These are phyloP conservation scores for Rhizoclosmatium sp. DNA, from an alignment of 192 early-diverging fungal species.

Conservation along the genomic window DNA sequence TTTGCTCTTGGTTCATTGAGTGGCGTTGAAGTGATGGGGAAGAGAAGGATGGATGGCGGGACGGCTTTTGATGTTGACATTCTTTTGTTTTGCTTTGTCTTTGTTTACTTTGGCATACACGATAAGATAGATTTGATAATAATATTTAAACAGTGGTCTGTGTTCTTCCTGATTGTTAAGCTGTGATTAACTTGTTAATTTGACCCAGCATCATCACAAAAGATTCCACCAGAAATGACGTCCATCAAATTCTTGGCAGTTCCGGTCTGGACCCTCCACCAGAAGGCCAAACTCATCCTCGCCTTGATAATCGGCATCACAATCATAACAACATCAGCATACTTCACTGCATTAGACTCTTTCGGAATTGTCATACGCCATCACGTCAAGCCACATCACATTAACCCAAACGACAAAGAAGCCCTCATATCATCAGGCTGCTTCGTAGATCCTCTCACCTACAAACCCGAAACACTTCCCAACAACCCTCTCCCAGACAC, in stretches of 20 bases:
- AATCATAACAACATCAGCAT: not conserved
- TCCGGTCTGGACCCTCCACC: no score
- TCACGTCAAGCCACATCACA: not conserved
- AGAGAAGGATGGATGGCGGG: not conserved
- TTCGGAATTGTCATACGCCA: not conserved
- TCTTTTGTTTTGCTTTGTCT: not conserved
- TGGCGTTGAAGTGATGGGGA: not conserved
- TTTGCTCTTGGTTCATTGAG: not conserved
- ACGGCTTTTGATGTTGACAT: not conserved
- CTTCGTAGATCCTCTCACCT: conserved; percentile 5
- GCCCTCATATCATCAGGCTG: not conserved
- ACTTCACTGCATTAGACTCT: not conserved
- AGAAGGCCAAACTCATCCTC: not conserved
- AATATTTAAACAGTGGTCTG: not conserved
- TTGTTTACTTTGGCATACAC: not conserved
- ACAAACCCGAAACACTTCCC: not conserved
- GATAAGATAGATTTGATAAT: not conserved
- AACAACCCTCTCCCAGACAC: not conserved
- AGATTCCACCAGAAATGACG: no score
- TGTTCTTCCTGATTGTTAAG: no score
- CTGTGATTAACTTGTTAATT: no score
- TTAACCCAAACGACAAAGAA: not conserved
- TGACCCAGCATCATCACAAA: no score
- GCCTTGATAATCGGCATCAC: not conserved
- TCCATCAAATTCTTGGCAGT: no score